Conservation (phyloP, 345 rosid genomes). For the Xanthoceras sorbifolium region DNA sequence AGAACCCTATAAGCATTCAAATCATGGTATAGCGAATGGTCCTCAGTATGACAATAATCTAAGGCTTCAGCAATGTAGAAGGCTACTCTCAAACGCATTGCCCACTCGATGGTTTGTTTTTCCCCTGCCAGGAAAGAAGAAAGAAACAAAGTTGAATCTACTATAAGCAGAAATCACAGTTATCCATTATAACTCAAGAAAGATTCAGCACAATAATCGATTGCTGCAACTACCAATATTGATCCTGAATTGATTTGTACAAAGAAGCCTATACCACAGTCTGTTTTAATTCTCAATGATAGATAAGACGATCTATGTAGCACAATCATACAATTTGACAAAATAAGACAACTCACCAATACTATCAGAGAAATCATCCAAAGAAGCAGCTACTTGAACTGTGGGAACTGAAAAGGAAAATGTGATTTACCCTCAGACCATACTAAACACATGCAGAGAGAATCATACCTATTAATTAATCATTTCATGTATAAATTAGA, state of each 20-base stretch:
- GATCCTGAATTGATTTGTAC: neutral
- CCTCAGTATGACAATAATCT: constrained; percentile 79
- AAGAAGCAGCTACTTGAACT: neutral
- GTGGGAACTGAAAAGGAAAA: neutral
- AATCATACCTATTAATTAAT: neutral
- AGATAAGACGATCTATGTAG: neutral
- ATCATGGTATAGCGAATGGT: constrained; percentile 90
- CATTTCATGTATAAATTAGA: neutral
- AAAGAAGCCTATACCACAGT: neutral
- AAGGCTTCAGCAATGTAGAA: constrained; percentile 87
- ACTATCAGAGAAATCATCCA: neutral
- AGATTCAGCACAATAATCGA: neutral
- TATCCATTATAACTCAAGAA: neutral
- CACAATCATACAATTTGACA: neutral
- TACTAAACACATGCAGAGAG: neutral
- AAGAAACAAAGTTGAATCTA: constrained; percentile 19
- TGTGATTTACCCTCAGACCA: neutral
- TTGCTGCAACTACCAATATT: neutral
- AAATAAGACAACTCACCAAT: neutral
- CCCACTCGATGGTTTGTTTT: constrained; percentile 94
- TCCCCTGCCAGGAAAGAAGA: constrained; percentile 65
- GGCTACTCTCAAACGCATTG: constrained; percentile 93
- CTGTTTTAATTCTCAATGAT: neutral
- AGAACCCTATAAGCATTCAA: constrained; percentile 96
- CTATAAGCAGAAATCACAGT: neutral